These are phyloP conservation scores for Primulina tabacum DNA, from an alignment of 257 asterid species.

Conservation along the genomic window DNA sequence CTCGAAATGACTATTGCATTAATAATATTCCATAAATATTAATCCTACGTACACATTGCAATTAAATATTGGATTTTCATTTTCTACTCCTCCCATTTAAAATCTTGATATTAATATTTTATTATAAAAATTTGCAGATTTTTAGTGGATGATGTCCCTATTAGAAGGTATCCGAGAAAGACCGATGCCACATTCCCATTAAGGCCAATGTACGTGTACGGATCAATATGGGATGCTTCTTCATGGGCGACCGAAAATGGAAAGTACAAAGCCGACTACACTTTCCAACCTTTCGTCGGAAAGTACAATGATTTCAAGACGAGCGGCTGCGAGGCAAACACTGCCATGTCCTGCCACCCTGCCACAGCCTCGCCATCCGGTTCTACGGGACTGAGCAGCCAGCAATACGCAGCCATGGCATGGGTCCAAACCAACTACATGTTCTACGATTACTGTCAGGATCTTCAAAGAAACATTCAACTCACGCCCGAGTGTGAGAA, in stretches of 20 bases:
- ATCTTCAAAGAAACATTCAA: slow-evolving; percentile 49
- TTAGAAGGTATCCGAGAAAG: slow-evolving; percentile 64
- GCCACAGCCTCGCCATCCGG: slow-evolving; percentile 44
- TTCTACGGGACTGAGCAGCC: slow-evolving; percentile 56
- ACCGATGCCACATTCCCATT: slow-evolving; percentile 73
- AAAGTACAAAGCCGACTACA: slow-evolving; percentile 62
- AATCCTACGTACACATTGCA: too few species aligned
- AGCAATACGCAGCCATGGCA: slow-evolving; percentile 58
- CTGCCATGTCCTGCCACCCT: slow-evolving; percentile 40
- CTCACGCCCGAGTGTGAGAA: slow-evolving; percentile 70
- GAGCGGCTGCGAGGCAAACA: slow-evolving; percentile 41
- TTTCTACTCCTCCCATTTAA: too few species aligned
- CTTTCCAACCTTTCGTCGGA: slow-evolving; percentile 69
- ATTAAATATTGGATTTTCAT: too few species aligned
- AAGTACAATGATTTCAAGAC: slow-evolving; percentile 61
- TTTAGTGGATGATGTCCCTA: slow-evolving; percentile 83
- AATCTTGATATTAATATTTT: background rate
- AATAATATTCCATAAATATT: too few species aligned
- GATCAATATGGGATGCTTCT: slow-evolving; percentile 91
- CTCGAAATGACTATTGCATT: too few species aligned
- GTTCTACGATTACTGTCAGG: slow-evolving; percentile 70
- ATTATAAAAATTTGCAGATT: slow-evolving; percentile 44
- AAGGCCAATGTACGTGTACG: slow-evolving; percentile 71
- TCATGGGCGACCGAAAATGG: slow-evolving; percentile 92
- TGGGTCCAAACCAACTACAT: slow-evolving; percentile 60